These are phyloP conservation scores for Cyclotella choctawhatcheeana DNA, from an alignment of 108 stramenopile species.

Conservation along the genomic window DNA sequence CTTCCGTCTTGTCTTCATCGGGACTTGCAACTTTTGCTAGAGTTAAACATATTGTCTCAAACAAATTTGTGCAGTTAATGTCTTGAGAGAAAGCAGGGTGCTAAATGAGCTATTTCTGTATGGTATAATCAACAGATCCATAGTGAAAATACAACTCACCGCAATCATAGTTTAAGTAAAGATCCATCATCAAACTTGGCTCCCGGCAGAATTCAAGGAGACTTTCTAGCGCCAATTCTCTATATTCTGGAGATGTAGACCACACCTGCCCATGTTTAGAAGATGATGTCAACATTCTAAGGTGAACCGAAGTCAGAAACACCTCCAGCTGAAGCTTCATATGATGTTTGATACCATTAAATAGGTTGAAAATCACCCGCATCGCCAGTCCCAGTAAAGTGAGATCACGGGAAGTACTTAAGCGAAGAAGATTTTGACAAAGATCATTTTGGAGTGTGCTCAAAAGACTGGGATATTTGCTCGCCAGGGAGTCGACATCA, in stretches of 20 bases:
- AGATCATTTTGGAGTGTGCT: conserved; percentile 87
- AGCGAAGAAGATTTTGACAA: conserved; percentile 89
- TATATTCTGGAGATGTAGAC: conserved; percentile 72
- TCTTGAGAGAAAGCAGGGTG: no score
- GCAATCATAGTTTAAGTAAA: conserved; percentile 98
- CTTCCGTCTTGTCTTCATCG: background rate
- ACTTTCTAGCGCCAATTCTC: conserved; percentile 93
- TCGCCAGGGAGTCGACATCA: conserved; percentile 58
- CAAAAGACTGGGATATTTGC: conserved; percentile 40
- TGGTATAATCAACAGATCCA: no score
- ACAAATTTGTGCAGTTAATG: conserved; percentile 94
- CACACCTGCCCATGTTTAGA: conserved; percentile 28
- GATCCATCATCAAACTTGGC: conserved; percentile 91
- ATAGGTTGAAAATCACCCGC: conserved; percentile 96
- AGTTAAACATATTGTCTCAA: conserved; percentile 77
- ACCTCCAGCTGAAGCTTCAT: conserved; percentile 97
- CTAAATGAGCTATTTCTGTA: no score
- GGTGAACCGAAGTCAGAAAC: conserved; percentile 92
- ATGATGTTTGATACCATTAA: conserved; percentile 93
- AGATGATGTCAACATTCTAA: conserved; percentile 67
- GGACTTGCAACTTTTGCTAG: conserved; percentile 70
- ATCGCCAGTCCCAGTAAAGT: conserved; percentile 85
- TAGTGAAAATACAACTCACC: conserved; percentile 52
- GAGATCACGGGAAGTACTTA: conserved; percentile 87
- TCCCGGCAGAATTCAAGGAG: conserved; percentile 95